A percentile compares a stretch with the other conserved stretches of the same genome.
These are phyloP conservation scores for Phytophthora sansomeana DNA, from an alignment of 352 stramenopile genomes.

Conservation along the genomic window DNA sequence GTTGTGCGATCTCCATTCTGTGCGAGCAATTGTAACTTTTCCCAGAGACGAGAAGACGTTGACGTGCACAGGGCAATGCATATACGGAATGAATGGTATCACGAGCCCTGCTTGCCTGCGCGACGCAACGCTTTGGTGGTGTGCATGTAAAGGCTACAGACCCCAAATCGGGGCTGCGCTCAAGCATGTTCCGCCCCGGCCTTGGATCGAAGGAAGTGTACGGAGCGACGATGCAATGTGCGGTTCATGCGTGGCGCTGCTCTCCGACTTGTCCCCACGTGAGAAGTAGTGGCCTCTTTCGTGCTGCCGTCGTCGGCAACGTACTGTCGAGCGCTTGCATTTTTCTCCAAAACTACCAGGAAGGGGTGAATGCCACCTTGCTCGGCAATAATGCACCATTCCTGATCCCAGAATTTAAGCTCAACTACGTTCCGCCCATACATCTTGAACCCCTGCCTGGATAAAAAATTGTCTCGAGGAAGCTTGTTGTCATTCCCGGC, in stretches of 20 bases:
- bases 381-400: not conserved
- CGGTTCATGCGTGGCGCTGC: too few species aligned
- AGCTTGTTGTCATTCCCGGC: too few species aligned
- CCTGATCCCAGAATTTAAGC: too few species aligned
- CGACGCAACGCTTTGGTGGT: not conserved
- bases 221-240: slow-evolving; percentile 4
- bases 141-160: not conserved
- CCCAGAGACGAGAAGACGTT: not conserved
- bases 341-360: not conserved
- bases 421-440: too few species aligned
- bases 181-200: slow-evolving; percentile 10
- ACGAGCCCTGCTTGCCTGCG: not conserved
- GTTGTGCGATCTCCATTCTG: not conserved
- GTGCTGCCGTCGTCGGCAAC: not conserved
- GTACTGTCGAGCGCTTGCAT: not conserved
- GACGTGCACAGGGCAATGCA: not conserved
- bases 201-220: slow-evolving; percentile 10
- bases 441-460: too few species aligned
- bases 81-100: not conserved
- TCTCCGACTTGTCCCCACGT: too few species aligned
- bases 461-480: too few species aligned
- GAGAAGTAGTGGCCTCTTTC: too few species aligned
- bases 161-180: not conserved
- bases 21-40: not conserved
- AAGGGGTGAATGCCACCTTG: not conserved